Evolutionary conservation across 176 grass and related monocot genomes (phyloP).

Genomic region (Typha latifolia): DNA sequence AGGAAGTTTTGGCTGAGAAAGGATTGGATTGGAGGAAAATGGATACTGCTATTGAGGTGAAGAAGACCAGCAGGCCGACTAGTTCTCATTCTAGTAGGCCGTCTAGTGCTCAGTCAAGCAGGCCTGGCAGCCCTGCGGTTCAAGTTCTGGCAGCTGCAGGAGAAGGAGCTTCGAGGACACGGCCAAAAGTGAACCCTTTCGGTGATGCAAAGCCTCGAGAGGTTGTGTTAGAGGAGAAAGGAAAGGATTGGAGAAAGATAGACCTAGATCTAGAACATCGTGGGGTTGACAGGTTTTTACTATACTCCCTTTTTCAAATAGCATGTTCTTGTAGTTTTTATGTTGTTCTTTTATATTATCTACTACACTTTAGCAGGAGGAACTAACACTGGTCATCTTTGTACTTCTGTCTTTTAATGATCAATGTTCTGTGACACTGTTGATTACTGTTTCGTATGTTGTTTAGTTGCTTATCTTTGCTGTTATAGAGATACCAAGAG

Average conservation of each 20-base stretch:
- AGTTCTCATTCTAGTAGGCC: conserved; percentile 80
- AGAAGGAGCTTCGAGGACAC: conserved; percentile 32
- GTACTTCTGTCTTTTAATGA: too few relatives aligned
- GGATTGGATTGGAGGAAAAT: conserved; percentile 24
- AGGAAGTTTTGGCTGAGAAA: conserved; percentile 30
- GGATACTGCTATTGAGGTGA: conserved; percentile 48
- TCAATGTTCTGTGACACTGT: too few relatives aligned
- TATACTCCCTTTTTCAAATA: too few relatives aligned
- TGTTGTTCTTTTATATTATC: too few relatives aligned
- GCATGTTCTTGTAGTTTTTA: too few relatives aligned
- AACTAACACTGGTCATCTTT: too few relatives aligned
- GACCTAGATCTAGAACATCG: conserved; percentile 80
- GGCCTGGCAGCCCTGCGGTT: conserved; percentile 64
- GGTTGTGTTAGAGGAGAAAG: conserved; percentile 67
- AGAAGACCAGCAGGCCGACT: conserved; percentile 60
- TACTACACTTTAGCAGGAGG: too few relatives aligned
- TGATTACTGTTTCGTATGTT: too few relatives aligned
- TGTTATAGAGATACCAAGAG: too few relatives aligned
- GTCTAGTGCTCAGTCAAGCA: conserved; percentile 75
- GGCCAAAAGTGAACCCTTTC: conserved; percentile 79
- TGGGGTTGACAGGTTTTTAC: conserved; percentile 51
- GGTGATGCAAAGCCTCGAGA: conserved; percentile 82
- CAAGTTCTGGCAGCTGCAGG: conserved; percentile 37
- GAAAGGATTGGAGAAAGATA: conserved; percentile 92
- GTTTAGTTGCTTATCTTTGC: too few relatives aligned